These are phyloP conservation scores for Agapanthus africanus DNA, from an alignment of 106 monocot species.

Conservation along the genomic window DNA sequence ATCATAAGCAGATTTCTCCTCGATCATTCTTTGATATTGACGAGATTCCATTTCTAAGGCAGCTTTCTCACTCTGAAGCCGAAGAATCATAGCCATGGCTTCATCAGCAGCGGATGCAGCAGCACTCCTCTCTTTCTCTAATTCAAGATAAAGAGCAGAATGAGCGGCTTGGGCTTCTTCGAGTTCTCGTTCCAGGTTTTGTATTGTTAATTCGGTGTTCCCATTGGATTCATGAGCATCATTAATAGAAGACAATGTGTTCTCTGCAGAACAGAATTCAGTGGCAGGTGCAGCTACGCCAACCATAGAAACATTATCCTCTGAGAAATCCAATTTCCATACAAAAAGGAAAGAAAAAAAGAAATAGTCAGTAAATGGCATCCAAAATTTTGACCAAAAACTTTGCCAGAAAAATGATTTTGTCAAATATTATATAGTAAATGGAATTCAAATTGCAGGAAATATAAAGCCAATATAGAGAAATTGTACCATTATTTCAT, in stretches of 20 bases:
- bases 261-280: slow-evolving; percentile 1
- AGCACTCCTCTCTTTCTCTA: slow-evolving; percentile 94
- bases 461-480: too few relatives aligned
- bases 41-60: slow-evolving; percentile 69
- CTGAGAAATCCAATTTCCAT: not conserved
- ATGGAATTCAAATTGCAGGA: too few relatives aligned
- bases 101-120: slow-evolving; percentile 82
- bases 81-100: slow-evolving; percentile 91
- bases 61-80: slow-evolving; percentile 91
- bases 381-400: too few relatives aligned
- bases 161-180: slow-evolving; percentile 39
- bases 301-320: not conserved
- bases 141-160: slow-evolving; percentile 50
- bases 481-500: too few relatives aligned
- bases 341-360: too few relatives aligned
- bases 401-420: too few relatives aligned
- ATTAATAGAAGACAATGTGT: slow-evolving; percentile 4
- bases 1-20: slow-evolving; percentile 77
- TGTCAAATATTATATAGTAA: not conserved
- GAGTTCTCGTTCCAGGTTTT: slow-evolving; percentile 38
- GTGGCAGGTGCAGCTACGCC: not conserved
- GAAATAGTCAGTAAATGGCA: too few relatives aligned
- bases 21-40: slow-evolving; percentile 66
- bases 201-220: slow-evolving; percentile 2
- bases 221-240: not conserved